These are phyloP conservation scores for Moricandia arvensis DNA, from an alignment of 345 rosid genomes.

Conservation along the genomic window DNA sequence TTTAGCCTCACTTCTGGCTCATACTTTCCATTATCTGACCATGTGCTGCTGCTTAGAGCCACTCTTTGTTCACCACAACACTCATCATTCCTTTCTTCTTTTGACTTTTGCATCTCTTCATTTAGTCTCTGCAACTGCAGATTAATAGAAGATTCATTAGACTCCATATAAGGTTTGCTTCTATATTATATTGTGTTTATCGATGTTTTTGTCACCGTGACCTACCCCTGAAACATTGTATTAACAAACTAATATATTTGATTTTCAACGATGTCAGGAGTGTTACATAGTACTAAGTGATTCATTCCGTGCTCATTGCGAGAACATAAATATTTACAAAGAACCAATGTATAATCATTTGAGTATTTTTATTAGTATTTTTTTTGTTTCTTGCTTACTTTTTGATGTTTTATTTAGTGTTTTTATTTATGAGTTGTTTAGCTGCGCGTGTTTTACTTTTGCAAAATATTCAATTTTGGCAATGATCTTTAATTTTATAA, in stretches of 20 bases:
- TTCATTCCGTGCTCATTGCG: too few species aligned
- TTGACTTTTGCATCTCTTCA: constrained; percentile 35
- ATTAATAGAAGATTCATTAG: not conserved
- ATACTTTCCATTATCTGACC: constrained; percentile 37
- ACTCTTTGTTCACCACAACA: constrained; percentile 21
- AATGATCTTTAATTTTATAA: too few species aligned
- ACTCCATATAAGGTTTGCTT: not conserved
- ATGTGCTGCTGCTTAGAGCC: constrained; percentile 32
- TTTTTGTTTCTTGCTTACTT: too few species aligned
- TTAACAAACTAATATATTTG: not conserved
- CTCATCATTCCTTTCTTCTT: constrained; percentile 23
- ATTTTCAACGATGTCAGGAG: not conserved
- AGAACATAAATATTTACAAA: too few species aligned
- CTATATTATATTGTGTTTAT: not conserved
- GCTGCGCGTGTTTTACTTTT: too few species aligned
- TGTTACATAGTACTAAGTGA: too few species aligned
- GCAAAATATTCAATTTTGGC: too few species aligned
- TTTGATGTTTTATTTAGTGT: too few species aligned
- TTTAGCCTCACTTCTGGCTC: constrained; percentile 37
- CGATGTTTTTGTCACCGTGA: not conserved
- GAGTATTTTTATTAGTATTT: too few species aligned
- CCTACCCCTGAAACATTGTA: not conserved
- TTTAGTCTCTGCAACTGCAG: constrained; percentile 58
- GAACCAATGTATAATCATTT: too few species aligned
- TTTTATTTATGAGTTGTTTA: too few species aligned